Evolutionary conservation across 2,329 filamentous ascomycete species (phyloP), one percentile per base, ranked within the genome.

Genomic region (Torrubiellomyces zombiae): DNA sequence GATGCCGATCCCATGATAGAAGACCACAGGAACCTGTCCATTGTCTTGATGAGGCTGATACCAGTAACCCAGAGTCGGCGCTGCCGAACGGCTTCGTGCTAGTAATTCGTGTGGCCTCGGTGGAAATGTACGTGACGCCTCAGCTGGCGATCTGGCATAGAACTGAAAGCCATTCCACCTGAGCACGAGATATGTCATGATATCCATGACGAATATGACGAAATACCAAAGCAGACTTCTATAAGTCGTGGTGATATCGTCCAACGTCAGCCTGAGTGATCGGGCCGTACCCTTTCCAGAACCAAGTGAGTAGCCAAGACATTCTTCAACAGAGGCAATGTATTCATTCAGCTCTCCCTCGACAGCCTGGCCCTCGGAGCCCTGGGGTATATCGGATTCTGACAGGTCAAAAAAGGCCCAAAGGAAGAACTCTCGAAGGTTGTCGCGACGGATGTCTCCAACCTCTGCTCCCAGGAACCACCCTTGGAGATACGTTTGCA

Each of bases 1-100:
- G 29, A 80, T 58, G 20, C 75, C 73, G 24, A 79, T 76, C 10
- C 75, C 75, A 36, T 80, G 75, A 23, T 79, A 56, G 46, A 78
- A 79, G 4, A 81, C 46, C 6, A 80, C 47, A 0, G 75, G 75
- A 0, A 64, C 47, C 25, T 57, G 58, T 6, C 32, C 31, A 4
- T 29, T 14, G 8, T 34, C 33, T 2, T 67, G 67, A 39, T 79
- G 74, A 5, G 67, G 67, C 2, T 64, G 61, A 37, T 73, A 56
- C 68, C 72, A 80, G 51, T 81, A 80, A 32, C 62, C 60, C 5
- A 77, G 34, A 7, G 51, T 45, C 4, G 50, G 38, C 5, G 59
- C 58, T 4, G 58, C 53, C 2, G 70, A 74, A 14, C 45, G 45
- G 7, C 49, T 50, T 5, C 44, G 40, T 2, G 59, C 50, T 23